Evolutionary conservation across 768 basidiomycete species (phyloP).

Genomic region (Rhizopogon vinicolor): DNA sequence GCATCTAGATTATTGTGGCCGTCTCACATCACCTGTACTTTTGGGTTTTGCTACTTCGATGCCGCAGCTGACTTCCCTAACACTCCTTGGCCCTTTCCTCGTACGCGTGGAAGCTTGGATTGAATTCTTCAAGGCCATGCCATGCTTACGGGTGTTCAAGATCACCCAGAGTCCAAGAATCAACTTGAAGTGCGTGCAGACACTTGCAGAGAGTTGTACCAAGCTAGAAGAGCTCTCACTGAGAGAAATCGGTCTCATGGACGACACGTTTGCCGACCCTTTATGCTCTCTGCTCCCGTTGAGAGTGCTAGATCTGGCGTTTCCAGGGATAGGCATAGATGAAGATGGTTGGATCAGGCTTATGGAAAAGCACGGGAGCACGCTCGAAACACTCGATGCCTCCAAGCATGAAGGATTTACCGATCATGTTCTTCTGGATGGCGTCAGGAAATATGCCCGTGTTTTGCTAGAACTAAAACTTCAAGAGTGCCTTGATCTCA

Average conservation of each 20-base stretch:
- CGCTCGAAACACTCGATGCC: slow-evolving; percentile 61
- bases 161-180: slow-evolving; percentile 88
- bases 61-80: slow-evolving; percentile 61
- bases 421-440: slow-evolving; percentile 55
- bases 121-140: slow-evolving; percentile 62
- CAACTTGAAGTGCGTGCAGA: slow-evolving; percentile 58
- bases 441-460: slow-evolving; percentile 47
- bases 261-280: slow-evolving; percentile 56
- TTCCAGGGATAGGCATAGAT: slow-evolving; percentile 49
- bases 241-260: slow-evolving; percentile 69
- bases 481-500: slow-evolving; percentile 53
- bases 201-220: slow-evolving; percentile 49
- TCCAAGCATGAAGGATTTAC: slow-evolving; percentile 63
- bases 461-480: slow-evolving; percentile 51
- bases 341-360: slow-evolving; percentile 55
- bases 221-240: slow-evolving; percentile 69
- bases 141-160: slow-evolving; percentile 64
- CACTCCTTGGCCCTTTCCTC: slow-evolving; percentile 86
- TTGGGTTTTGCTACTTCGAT: slow-evolving; percentile 57
- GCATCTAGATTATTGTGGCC: slow-evolving; percentile 83
- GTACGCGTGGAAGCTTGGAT: slow-evolving; percentile 73
- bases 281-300: slow-evolving; percentile 39
- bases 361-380: slow-evolving; percentile 48
- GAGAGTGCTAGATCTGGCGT: slow-evolving; percentile 64
- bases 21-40: slow-evolving; percentile 61